Conservation (phyloP, 768 basidiomycete species). For the Psilocybe subaeruginosa region DNA sequence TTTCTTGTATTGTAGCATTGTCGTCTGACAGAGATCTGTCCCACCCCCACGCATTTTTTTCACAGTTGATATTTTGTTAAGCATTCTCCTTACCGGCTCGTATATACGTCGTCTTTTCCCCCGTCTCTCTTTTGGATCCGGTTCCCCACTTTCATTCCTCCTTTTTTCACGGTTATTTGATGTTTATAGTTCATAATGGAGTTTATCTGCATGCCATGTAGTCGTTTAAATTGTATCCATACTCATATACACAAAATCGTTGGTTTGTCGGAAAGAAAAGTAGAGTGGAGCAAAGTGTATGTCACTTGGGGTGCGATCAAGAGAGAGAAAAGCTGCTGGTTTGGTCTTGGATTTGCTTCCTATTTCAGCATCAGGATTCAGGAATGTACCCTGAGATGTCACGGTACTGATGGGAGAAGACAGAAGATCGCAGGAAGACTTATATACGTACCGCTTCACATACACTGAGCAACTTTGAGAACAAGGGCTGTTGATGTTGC, state of each 20-base stretch:
- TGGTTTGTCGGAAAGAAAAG: not conserved
- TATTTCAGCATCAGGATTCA: not conserved
- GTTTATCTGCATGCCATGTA: conserved; percentile 21
- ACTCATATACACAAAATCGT: conserved; percentile 10
- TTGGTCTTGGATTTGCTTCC: not conserved
- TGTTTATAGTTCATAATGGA: conserved; percentile 17
- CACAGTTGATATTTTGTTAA: not conserved
- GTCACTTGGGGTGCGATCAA: not conserved
- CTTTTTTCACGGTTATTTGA: conserved; percentile 5
- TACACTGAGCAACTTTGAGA: not conserved
- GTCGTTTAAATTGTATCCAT: conserved; percentile 22
- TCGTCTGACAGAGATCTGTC: conserved; percentile 15
- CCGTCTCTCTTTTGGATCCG: not conserved
- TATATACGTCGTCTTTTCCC: not conserved
- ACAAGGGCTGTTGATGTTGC: not conserved
- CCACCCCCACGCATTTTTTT: conserved; percentile 5
- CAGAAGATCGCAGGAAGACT: no score
- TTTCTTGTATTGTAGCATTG: conserved; percentile 12
- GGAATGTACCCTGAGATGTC: not conserved
- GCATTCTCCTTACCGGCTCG: not conserved
- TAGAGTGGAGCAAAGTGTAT: not conserved
- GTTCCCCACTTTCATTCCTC: conserved; percentile 5
- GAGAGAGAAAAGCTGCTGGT: not conserved
- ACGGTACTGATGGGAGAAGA: not conserved
- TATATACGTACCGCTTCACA: not conserved